Conservation (phyloP, 176 grass and related monocot species). For the Guadua angustifolia region DNA sequence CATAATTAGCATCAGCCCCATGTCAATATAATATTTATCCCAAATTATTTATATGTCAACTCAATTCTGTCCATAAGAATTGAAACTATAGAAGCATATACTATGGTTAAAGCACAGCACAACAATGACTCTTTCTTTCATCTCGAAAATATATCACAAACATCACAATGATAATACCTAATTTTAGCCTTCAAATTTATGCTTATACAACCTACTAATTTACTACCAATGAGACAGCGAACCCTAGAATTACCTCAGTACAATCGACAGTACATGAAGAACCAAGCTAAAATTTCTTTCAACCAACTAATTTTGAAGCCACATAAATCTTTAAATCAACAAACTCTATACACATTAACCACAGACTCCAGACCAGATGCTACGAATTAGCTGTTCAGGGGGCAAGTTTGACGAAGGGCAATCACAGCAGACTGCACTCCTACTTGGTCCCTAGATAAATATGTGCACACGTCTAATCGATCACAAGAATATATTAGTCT, state of each 20-base stretch:
- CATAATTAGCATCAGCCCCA: constrained; percentile 4
- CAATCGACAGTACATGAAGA: background rate
- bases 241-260: background rate
- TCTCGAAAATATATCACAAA: background rate
- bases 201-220: background rate
- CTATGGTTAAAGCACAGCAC: background rate
- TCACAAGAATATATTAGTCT: background rate
- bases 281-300: background rate
- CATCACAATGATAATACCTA: background rate
- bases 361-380: background rate
- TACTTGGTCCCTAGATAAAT: background rate
- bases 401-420: background rate
- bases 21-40: background rate
- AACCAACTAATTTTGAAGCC: background rate
- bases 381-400: background rate
- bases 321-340: background rate
- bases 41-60: background rate
- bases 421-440: background rate
- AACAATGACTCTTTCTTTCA: background rate
- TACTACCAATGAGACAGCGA: background rate
- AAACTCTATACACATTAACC: background rate
- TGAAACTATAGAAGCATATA: background rate
- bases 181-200: background rate
- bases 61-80: background rate
- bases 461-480: background rate